A percentile compares a stretch with the other conserved stretches of the same genome.
Conservation (phyloP, 2,329 filamentous ascomycete genomes). For the Rutstroemia sp. region DNA sequence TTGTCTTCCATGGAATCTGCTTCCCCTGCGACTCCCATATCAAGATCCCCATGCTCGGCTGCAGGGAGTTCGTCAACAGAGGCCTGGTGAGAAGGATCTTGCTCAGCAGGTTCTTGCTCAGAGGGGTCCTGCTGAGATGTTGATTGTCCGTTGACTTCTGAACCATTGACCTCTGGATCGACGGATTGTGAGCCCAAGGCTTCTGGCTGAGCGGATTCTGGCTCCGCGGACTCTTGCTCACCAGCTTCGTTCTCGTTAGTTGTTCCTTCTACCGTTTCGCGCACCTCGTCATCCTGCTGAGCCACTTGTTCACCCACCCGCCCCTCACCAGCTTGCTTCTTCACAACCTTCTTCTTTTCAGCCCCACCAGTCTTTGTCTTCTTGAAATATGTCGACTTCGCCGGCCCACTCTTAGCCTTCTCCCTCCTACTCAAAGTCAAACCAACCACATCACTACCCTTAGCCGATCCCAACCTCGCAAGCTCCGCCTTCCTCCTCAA, state of each 20-base stretch:
- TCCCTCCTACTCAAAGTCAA: not conserved
- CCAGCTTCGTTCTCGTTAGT: not conserved
- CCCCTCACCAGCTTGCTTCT: not conserved
- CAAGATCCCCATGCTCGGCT: too few species aligned
- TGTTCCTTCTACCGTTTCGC: not conserved
- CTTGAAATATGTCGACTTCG: conserved; percentile 3
- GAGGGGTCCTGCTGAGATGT: too few species aligned
- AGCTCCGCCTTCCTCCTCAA: not conserved
- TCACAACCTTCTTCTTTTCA: not conserved
- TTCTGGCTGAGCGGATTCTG: not conserved
- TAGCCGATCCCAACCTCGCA: not conserved
- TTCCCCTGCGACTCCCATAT: too few species aligned
- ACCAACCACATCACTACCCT: not conserved
- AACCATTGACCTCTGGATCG: too few species aligned
- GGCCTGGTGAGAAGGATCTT: not conserved
- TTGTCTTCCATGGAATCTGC: too few species aligned
- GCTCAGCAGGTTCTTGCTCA: not conserved
- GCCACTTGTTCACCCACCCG: not conserved
- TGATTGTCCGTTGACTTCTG: too few species aligned
- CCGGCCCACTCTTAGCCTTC: not conserved
- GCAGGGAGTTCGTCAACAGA: too few species aligned
- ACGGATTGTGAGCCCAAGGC: too few species aligned
- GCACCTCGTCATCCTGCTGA: too few species aligned
- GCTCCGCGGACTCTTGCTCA: not conserved
- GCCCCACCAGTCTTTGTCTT: not conserved